These are phyloP conservation scores for Solanum bulbocastanum DNA, from an alignment of 257 asterid genomes.

Conservation along the genomic window DNA sequence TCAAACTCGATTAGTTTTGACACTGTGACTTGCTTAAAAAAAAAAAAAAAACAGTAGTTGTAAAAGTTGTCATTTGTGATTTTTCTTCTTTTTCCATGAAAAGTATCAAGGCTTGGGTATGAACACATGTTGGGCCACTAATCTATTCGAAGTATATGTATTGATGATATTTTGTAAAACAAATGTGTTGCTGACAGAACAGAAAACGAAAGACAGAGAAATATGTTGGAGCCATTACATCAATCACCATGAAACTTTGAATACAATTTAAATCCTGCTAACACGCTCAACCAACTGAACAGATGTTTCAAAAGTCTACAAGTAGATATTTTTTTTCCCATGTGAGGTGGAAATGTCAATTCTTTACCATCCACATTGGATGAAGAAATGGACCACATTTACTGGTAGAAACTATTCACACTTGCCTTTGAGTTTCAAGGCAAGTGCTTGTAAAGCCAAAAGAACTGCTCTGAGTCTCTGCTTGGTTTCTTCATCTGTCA, in stretches of 20 bases:
- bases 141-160: neutral
- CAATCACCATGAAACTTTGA: neutral
- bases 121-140: neutral
- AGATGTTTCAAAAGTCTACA: neutral
- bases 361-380: neutral
- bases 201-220: neutral
- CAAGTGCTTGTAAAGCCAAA: conserved; percentile 40
- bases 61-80: neutral
- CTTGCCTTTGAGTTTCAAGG: conserved; percentile 50
- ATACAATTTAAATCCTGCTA: neutral
- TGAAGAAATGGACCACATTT: neutral
- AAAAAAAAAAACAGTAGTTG: too few species aligned
- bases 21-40: neutral
- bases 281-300: neutral
- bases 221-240: neutral
- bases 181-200: neutral
- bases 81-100: neutral
- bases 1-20: too few species aligned
- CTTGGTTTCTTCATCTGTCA: conserved; percentile 50
- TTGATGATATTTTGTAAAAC: neutral
- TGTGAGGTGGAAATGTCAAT: neutral
- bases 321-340: neutral
- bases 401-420: neutral
- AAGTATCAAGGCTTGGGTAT: neutral
- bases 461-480: conserved; percentile 42